These are phyloP conservation scores for Cajanus cajan DNA, from an alignment of 306 rosid species.

Conservation along the genomic window DNA sequence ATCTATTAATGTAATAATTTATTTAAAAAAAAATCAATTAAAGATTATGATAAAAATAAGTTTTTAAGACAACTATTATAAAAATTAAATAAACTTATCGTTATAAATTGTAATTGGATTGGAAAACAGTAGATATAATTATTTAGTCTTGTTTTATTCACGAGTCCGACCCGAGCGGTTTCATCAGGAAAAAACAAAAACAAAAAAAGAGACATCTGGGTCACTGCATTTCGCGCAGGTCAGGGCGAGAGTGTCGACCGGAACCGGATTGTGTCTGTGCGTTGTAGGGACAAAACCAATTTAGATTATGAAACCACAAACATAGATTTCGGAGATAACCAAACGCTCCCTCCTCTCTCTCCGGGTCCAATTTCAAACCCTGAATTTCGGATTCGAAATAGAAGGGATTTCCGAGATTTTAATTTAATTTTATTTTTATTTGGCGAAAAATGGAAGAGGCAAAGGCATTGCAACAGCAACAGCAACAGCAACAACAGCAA, in stretches of 20 bases:
- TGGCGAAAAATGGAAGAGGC: constrained; percentile 69
- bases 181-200: neutral
- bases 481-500: constrained; percentile 33
- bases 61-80: too few species aligned
- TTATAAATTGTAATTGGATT: too few species aligned
- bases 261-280: neutral
- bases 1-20: too few species aligned
- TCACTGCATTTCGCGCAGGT: neutral
- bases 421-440: neutral
- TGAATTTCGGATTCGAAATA: neutral
- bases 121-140: too few species aligned
- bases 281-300: too few species aligned
- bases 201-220: neutral
- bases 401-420: neutral
- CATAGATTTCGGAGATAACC: neutral
- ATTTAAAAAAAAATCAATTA: too few species aligned
- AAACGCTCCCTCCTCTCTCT: neutral
- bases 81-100: too few species aligned
- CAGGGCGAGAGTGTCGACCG: neutral
- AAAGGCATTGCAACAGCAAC: constrained; percentile 64
- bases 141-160: neutral
- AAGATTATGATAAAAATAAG: too few species aligned
- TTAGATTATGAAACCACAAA: neutral
- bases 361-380: neutral
- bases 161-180: neutral